Conservation (phyloP, 1,284 basidiomycete species). For the Sporisorium reilianum region DNA sequence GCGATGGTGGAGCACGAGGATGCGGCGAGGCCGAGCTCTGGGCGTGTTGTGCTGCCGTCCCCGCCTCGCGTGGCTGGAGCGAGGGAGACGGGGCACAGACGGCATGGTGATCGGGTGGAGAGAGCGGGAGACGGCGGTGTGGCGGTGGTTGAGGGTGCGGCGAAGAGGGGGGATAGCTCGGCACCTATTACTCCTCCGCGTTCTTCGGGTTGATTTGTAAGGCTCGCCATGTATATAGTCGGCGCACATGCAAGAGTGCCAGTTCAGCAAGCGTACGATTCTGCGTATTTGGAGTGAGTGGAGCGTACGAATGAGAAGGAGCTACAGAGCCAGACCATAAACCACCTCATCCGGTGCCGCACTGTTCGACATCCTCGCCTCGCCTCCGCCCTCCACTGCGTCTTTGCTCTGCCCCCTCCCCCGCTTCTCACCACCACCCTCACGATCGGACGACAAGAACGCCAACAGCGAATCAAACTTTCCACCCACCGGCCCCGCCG, state of each 20-base stretch:
- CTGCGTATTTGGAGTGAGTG: too few species aligned
- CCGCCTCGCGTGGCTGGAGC: neutral
- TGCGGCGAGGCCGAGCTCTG: neutral
- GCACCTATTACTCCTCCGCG: conserved; percentile 30
- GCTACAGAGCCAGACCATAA: conserved; percentile 14
- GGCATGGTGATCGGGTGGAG: neutral
- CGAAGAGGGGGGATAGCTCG: conserved; percentile 4
- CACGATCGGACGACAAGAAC: conserved; percentile 18
- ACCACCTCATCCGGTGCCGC: conserved; percentile 1
- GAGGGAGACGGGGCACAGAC: neutral
- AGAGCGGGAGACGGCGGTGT: neutral
- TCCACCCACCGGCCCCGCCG: conserved; percentile 3
- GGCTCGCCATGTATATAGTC: conserved; percentile 1
- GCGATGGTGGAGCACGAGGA: neutral
- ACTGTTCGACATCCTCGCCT: neutral
- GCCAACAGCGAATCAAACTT: conserved; percentile 29
- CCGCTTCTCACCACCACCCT: neutral
- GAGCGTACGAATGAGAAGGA: neutral
- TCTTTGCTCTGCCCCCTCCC: neutral
- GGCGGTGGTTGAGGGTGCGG: neutral
- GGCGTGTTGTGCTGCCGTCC: neutral
- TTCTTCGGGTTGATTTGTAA: conserved; percentile 13
- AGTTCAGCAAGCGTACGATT: too few species aligned
- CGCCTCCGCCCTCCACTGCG: neutral
- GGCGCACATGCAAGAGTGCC: too few species aligned